Evolutionary conservation across 139 green algal species (phyloP).

Genomic region (Tetradesmus lagerheimii): DNA sequence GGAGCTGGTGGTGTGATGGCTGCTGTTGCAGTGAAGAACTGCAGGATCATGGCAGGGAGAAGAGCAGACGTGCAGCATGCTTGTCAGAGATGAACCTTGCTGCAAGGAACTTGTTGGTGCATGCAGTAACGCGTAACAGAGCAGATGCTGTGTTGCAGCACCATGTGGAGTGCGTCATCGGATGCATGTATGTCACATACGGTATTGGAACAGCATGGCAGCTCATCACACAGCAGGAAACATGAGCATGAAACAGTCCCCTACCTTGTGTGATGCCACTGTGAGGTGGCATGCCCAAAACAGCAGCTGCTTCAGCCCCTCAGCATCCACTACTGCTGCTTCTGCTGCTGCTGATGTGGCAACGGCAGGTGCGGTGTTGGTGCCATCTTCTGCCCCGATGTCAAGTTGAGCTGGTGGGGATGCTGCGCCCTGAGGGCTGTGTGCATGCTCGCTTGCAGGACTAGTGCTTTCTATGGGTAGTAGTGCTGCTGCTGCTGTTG

Average conservation of each 20-base stretch:
- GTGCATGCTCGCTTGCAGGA: constrained; percentile 11
- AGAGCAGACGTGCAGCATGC: background rate
- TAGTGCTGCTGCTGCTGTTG: background rate
- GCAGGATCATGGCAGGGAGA: background rate
- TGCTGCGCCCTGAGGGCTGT: background rate
- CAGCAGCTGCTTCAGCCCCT: constrained; percentile 15
- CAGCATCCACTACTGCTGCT: background rate
- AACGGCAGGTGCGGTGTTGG: background rate
- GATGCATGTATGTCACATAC: too few species aligned
- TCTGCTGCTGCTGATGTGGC: background rate
- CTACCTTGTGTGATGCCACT: background rate
- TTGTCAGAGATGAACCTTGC: background rate
- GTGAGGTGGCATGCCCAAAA: constrained; percentile 44
- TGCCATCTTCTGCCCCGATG: background rate
- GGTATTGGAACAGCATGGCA: background rate
- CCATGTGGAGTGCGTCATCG: too few species aligned
- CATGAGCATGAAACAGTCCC: background rate
- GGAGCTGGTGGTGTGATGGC: background rate
- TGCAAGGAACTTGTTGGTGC: too few species aligned
- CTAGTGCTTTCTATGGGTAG: background rate
- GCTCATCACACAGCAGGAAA: background rate
- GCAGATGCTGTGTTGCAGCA: too few species aligned
- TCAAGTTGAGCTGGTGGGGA: background rate
- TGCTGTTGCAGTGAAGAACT: background rate
- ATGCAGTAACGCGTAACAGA: too few species aligned